A percentile compares a stretch with the other conserved stretches of the same genome.
Conservation (phyloP, 192 early-diverging fungal species). For the Ambispora gerdemannii region DNA sequence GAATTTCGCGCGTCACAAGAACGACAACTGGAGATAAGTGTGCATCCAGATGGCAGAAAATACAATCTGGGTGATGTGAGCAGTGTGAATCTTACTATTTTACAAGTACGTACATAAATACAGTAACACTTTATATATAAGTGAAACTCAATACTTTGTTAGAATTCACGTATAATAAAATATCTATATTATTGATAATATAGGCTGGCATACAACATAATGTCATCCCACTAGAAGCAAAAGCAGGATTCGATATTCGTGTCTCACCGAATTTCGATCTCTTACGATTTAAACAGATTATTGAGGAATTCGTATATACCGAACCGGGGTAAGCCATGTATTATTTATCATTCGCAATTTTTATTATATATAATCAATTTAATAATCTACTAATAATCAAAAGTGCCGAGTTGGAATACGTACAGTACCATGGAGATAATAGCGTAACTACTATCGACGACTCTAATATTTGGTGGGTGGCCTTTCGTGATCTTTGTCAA, state of each 20-base stretch:
- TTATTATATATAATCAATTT: neutral
- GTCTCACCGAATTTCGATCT: constrained; percentile 69
- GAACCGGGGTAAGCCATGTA: constrained; percentile 42
- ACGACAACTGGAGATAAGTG: constrained; percentile 48
- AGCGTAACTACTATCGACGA: constrained; percentile 52
- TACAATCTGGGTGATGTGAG: constrained; percentile 76
- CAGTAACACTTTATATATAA: no score
- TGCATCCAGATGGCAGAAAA: constrained; percentile 48
- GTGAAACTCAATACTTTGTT: no score
- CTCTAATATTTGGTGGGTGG: constrained; percentile 66
- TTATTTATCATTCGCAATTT: neutral
- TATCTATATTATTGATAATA: neutral
- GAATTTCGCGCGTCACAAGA: constrained; percentile 66
- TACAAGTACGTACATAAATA: constrained; percentile 41
- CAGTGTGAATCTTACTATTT: constrained; percentile 74
- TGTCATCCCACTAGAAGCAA: constrained; percentile 71
- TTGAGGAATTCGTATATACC: constrained; percentile 43
- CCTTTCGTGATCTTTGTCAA: constrained; percentile 54
- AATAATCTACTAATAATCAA: neutral
- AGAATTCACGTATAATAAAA: neutral
- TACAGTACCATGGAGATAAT: constrained; percentile 60
- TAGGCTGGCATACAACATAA: constrained; percentile 73
- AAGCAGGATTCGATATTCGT: constrained; percentile 72
- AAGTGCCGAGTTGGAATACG: constrained; percentile 61
- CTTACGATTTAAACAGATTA: constrained; percentile 50